These are phyloP conservation scores for Plenodomus lindquistii DNA, from an alignment of 2,329 filamentous ascomycete genomes.

Conservation along the genomic window DNA sequence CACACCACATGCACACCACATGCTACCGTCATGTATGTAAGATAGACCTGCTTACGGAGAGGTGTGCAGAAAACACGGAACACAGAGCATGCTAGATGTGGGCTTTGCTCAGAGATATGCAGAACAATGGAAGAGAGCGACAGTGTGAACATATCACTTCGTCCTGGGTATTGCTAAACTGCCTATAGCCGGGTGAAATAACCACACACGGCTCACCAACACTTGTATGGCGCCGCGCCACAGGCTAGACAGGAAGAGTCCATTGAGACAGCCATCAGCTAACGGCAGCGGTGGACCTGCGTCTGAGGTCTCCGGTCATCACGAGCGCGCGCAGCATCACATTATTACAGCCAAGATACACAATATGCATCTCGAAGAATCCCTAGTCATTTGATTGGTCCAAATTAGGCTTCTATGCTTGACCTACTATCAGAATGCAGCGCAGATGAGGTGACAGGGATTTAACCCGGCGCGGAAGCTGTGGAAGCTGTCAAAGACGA, in stretches of 20 bases:
- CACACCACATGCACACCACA: constrained; percentile 7
- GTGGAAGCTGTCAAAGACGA: constrained; percentile 28
- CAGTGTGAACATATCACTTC: constrained; percentile 17
- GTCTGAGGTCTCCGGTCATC: not conserved
- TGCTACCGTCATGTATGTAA: constrained; percentile 16
- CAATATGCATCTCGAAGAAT: constrained; percentile 17
- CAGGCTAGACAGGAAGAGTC: constrained; percentile 20
- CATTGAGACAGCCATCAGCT: constrained; percentile 22
- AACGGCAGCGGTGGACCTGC: constrained; percentile 31
- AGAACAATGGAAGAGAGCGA: constrained; percentile 14
- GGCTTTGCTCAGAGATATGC: constrained; percentile 15
- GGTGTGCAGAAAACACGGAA: constrained; percentile 30
- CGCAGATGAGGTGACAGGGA: constrained; percentile 23
- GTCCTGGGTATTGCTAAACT: constrained; percentile 18
- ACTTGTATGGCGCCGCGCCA: constrained; percentile 17
- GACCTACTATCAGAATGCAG: constrained; percentile 28
- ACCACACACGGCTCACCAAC: constrained; percentile 13
- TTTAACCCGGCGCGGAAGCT: constrained; percentile 21
- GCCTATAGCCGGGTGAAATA: constrained; percentile 37
- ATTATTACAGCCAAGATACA: constrained; percentile 34
- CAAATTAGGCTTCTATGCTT: constrained; percentile 21
- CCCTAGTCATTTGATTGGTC: constrained; percentile 24
- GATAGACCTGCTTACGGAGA: constrained; percentile 28
- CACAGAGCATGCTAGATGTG: constrained; percentile 13
- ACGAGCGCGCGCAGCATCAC: constrained; percentile 16